Evolutionary conservation across 148 eudicot species (phyloP), one percentile per base, ranked within the genome.

Genomic region (Spergularia marina): DNA sequence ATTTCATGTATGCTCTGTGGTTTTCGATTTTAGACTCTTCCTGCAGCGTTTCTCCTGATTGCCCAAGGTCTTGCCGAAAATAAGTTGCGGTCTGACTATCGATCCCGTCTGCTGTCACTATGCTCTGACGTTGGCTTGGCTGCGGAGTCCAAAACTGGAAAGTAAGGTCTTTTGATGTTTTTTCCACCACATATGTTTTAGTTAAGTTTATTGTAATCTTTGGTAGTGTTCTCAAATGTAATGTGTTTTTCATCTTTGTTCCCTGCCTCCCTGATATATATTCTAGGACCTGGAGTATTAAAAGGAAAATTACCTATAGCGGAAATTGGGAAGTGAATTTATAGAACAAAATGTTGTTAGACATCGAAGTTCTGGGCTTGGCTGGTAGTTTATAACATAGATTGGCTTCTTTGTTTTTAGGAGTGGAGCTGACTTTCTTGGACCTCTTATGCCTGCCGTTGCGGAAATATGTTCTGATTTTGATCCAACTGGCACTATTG

Each of bases 41-140:
- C 99, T 78, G 90, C 98, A 87, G 99, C 98, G 25, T 92, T 96
- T 86, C 85, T 89, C 75, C 74, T 83, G 72, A 91, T 96, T 80
- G 99, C 98, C 58, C 82, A 78, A 56, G 87, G 84, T 78, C 92
- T 96, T 68, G 77, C 85, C 16, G 86, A 65, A 74, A 63, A 76
- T 44, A 92, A 91, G 73, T 76, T 96, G 85, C 91, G 99, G 65
- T 83, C 87, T 54, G 97, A 96, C 78, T 96, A 88, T 78, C 98
- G 99, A 64, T 90, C 92, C 52, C 97, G 99, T 63, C 79, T 96
- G 84, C 85, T 96, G 53, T 91, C 98, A 15, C 82, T 96, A 79
- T 96, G 99, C 87, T 96, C 99, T 57, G 99, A 96, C 74, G 98
- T 96, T 71, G 99, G 99, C 68, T 88, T 92, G 86, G 97, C 98